Base-by-base conservation (phyloP, 2,329 filamentous ascomycete genomes). In the Penicillium brevicompactum region DNA sequence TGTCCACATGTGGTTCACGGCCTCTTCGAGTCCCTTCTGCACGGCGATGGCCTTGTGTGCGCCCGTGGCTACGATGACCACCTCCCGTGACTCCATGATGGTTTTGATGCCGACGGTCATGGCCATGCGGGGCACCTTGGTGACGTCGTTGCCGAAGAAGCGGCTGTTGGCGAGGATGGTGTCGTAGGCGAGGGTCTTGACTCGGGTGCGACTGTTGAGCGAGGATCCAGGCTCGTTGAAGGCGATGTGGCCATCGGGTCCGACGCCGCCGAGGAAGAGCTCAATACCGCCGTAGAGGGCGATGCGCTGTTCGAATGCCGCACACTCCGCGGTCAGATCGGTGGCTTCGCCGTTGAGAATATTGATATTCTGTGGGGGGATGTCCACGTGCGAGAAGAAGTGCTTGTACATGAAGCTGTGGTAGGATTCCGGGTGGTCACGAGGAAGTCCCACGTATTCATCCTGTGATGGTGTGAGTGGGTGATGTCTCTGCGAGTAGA, bases 341-440 rank as follows among this genome's bases (percentile, higher is more conserved):
- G 83, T 76, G 0, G 90, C 89, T 69, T 92, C 93, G 67, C 90
- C 90, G 69, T 93, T 85, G 38, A 93, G 83, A 67, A 94, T 91
- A 76, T 95, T 87, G 70, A 94, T 91, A 71, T 93, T 92, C 68
- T 84, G 82, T 5, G 91, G 91, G 62, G 87, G 84, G 64, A 94
- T 87, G 69, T 95, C 90, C 65, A 94, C 87, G 61, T 87, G 90
- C 42, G 88, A 90, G 80, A 95, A 95, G 81, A 95, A 91, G 77
- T 94, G 83, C 76, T 89, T 90, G 84, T 92, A 95, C 91, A 95
- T 94, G 80, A 94, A 95, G 62, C 87, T 90, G 78, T 95, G 91
- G 76, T 95, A 95, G 67, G 87, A 91, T 73, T 94, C 87, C 11
- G 90, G 87, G 71, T 95, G 90, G 66, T 92, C 89, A 67, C 89